Percentiles rank a stretch among this genome's conserved stretches.
phyloP scores from a whole-genome alignment of 164 flowering plant genomes.

The Warburgia ugandensis region DNA sequence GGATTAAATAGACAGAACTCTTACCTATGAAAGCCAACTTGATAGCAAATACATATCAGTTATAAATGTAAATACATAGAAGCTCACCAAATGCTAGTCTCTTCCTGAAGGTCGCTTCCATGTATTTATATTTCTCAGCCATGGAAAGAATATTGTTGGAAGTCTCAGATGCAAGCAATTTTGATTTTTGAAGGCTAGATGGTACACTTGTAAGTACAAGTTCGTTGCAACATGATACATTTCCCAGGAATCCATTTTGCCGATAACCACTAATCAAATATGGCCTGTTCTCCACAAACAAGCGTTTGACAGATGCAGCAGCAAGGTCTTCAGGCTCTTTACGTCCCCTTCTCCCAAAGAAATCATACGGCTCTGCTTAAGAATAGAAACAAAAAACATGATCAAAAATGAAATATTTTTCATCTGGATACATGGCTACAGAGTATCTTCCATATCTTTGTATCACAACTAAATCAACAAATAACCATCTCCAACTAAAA shows the following conservation, averaged over 20 bases:
- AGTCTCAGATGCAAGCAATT: conserved; percentile 31
- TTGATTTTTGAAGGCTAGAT: conserved; percentile 31
- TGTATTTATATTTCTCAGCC: conserved; percentile 74
- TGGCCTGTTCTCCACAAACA: conserved; percentile 81
- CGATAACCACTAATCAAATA: conserved; percentile 65
- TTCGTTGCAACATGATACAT: conserved; percentile 25
- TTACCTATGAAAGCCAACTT: too few species aligned
- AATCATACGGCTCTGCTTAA: conserved; percentile 71
- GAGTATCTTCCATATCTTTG: not conserved
- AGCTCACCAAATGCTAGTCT: conserved; percentile 87
- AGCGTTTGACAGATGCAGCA: conserved; percentile 81
- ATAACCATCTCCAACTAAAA: not conserved
- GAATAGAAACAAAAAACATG: conserved; percentile 5
- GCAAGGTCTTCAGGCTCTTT: conserved; percentile 90
- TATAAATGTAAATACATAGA: not conserved
- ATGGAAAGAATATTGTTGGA: conserved; percentile 48
- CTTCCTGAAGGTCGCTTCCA: conserved; percentile 70
- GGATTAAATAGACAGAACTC: too few species aligned
- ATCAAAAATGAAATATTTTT: too few species aligned
- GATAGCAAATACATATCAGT: too few species aligned
- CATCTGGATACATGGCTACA: too few species aligned
- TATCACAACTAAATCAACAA: not conserved
- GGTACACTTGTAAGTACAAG: conserved; percentile 31
- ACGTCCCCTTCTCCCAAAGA: conserved; percentile 73
- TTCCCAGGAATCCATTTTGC: conserved; percentile 39